phyloP scores from a whole-genome alignment of 352 stramenopile genomes.

The Globisporangium orthogonon region DNA sequence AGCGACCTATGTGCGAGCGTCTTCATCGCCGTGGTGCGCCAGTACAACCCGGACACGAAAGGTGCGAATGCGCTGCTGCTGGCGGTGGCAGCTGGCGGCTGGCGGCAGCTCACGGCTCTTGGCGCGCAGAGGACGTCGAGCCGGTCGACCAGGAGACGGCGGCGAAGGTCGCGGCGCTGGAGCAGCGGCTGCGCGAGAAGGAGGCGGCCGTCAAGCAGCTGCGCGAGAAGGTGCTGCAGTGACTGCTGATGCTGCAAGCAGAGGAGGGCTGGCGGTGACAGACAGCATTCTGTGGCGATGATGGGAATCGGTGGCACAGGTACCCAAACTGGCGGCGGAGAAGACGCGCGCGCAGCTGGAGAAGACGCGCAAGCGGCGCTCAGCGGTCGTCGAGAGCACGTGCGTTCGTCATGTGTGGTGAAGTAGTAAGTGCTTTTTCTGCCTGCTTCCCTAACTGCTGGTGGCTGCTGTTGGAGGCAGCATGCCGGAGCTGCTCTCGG shows the following conservation, averaged over 20 bases:
- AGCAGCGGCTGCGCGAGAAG: constrained; percentile 49
- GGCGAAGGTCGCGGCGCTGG: constrained; percentile 35
- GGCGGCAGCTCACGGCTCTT: no score
- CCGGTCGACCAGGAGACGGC: constrained; percentile 38
- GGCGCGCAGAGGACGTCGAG: constrained; percentile 46
- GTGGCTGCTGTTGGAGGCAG: constrained; percentile 4
- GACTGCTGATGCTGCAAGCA: no score
- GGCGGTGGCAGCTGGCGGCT: neutral
- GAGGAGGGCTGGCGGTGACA: no score
- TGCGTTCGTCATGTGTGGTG: constrained; percentile 6
- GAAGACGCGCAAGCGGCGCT: constrained; percentile 42
- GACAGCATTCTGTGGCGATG: neutral
- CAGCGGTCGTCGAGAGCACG: constrained; percentile 42
- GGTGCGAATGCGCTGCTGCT: constrained; percentile 13
- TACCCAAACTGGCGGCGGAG: constrained; percentile 43
- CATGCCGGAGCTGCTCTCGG: constrained; percentile 19
- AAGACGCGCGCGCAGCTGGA: constrained; percentile 44
- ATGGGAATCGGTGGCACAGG: constrained; percentile 13
- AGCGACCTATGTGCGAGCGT: constrained; percentile 69
- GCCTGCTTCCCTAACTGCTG: neutral
- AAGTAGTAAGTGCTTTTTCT: neutral
- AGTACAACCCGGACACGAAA: constrained; percentile 67
- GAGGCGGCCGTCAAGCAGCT: constrained; percentile 47
- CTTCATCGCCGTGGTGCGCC: constrained; percentile 53
- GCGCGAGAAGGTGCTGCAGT: constrained; percentile 30